Evolutionary conservation across 192 early-diverging fungal species (phyloP).

Genomic region (Coemansia sp.): DNA sequence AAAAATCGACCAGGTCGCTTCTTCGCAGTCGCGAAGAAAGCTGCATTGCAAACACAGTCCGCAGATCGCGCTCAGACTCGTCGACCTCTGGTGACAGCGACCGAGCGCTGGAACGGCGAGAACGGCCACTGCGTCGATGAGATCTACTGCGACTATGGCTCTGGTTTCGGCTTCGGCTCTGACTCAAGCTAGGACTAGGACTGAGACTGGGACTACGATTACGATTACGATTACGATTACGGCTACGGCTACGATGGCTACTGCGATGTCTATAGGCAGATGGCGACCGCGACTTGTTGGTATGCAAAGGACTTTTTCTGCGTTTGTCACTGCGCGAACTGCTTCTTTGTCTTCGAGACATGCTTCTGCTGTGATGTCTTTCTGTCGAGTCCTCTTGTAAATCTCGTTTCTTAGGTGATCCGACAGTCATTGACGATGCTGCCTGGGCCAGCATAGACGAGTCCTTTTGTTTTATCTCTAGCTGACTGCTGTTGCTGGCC

Average conservation of each 20-base stretch:
- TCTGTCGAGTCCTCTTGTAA: too few species aligned
- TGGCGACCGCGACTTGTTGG: not conserved
- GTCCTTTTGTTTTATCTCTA: not conserved
- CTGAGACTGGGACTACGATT: constrained; percentile 5
- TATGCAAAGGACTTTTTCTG: too few species aligned
- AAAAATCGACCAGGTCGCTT: constrained; percentile 87
- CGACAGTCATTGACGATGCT: not conserved
- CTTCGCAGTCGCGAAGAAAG: constrained; percentile 75
- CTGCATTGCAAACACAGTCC: constrained; percentile 96
- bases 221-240: constrained; percentile 7
- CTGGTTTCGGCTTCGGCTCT: not conserved
- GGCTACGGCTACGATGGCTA: not conserved
- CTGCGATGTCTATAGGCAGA: not conserved
- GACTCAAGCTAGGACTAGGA: not conserved
- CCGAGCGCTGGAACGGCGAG: constrained; percentile 21
- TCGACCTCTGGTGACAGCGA: constrained; percentile 70
- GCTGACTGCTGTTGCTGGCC: too few species aligned
- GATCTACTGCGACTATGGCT: constrained; percentile 10
- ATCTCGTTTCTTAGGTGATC: too few species aligned
- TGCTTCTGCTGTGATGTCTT: not conserved
- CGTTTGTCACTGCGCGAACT: too few species aligned
- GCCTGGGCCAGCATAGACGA: not conserved
- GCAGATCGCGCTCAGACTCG: constrained; percentile 78
- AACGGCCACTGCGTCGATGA: constrained; percentile 8
- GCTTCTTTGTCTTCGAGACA: too few species aligned